phyloP scores from a whole-genome alignment of 768 basidiomycete species.

The Lactifluus hygrophoroides region DNA sequence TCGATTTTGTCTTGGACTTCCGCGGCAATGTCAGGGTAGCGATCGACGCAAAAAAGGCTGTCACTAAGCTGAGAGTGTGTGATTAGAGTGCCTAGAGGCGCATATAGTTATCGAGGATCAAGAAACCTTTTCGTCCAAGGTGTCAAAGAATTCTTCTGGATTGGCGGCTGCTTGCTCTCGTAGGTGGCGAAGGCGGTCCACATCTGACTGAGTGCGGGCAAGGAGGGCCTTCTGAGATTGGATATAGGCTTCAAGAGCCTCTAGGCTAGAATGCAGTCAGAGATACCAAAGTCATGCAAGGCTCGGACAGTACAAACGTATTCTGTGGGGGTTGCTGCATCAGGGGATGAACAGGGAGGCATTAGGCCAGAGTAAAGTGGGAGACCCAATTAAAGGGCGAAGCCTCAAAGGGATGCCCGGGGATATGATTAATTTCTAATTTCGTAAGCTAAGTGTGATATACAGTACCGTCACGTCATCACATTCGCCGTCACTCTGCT shows the following conservation, averaged over 20 bases:
- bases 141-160: constrained; percentile 29
- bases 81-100: not conserved
- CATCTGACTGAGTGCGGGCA: constrained; percentile 51
- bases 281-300: too few relatives aligned
- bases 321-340: not conserved
- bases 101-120: constrained; percentile 20
- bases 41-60: constrained; percentile 33
- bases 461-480: not conserved
- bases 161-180: constrained; percentile 32
- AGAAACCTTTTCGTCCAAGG: constrained; percentile 31
- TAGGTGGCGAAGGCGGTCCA: constrained; percentile 44
- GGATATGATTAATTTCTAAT: constrained; percentile 1
- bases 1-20: constrained; percentile 43
- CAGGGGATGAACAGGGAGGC: not conserved
- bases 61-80: constrained; percentile 27
- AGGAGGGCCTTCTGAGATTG: constrained; percentile 52
- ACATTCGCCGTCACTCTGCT: not conserved
- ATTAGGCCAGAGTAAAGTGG: not conserved
- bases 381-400: not conserved
- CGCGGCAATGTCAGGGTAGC: constrained; percentile 37
- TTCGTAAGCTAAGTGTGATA: not conserved
- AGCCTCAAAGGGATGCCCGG: not conserved
- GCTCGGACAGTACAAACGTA: not conserved
- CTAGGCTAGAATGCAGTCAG: constrained; percentile 31
- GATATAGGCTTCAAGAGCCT: constrained; percentile 62